Conservation (phyloP, 495 filamentous ascomycete genomes). For the Podospora fimiseda region DNA sequence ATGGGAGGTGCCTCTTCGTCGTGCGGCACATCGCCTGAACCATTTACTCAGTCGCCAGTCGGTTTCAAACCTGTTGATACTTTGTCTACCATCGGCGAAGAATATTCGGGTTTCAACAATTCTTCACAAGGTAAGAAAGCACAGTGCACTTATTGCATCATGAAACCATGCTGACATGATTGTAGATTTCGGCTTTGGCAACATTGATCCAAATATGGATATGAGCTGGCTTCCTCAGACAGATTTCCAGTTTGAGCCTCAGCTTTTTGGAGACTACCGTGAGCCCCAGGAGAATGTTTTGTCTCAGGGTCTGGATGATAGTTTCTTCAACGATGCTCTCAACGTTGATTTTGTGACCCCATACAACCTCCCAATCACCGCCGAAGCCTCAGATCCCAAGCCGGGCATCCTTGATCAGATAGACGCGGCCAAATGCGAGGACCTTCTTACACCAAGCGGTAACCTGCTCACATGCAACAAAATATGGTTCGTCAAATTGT, state of each 20-base stretch:
- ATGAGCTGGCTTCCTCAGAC: constrained; percentile 83
- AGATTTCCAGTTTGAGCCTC: constrained; percentile 82
- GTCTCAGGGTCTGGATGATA: constrained; percentile 22
- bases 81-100: constrained; percentile 51
- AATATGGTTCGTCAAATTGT: constrained; percentile 66
- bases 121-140: constrained; percentile 20
- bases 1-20: constrained; percentile 61
- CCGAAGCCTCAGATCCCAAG: constrained; percentile 43
- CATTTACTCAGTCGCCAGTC: constrained; percentile 47
- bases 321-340: constrained; percentile 63
- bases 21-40: constrained; percentile 59
- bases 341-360: constrained; percentile 69
- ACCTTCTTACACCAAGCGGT: constrained; percentile 54
- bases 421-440: constrained; percentile 62
- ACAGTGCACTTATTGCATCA: background rate
- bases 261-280: constrained; percentile 88
- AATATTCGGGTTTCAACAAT: constrained; percentile 31
- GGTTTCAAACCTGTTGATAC: constrained; percentile 57
- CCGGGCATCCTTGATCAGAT: constrained; percentile 67
- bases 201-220: constrained; percentile 25
- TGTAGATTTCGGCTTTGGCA: constrained; percentile 29
- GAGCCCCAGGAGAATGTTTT: constrained; percentile 76
- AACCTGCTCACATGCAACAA: constrained; percentile 76
- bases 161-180: constrained; percentile 7
- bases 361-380: constrained; percentile 57